A percentile compares a stretch with the other conserved stretches of the same genome.
These are phyloP conservation scores for Cucurbita maxima DNA, from an alignment of 306 rosid species.

Conservation along the genomic window DNA sequence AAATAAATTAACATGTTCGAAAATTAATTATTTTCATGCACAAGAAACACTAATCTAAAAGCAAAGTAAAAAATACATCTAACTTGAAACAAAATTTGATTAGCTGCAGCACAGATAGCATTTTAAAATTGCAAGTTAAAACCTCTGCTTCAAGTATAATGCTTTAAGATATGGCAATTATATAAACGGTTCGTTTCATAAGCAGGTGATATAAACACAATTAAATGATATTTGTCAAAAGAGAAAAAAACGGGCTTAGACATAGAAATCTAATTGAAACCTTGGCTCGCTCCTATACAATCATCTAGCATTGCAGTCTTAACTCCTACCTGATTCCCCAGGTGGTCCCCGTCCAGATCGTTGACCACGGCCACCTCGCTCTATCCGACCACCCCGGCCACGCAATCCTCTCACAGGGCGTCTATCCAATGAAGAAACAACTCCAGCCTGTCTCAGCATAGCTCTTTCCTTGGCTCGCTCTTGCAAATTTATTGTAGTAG, in stretches of 20 bases:
- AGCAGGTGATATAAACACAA: neutral
- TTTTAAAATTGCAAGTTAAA: neutral
- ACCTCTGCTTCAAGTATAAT: neutral
- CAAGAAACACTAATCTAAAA: neutral
- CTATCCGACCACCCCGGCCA: slow-evolving; percentile 16
- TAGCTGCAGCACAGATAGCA: no score
- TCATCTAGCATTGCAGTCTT: neutral
- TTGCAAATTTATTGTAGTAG: slow-evolving; percentile 43
- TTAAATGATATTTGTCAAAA: no score
- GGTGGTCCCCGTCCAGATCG: slow-evolving; percentile 40
- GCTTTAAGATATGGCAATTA: neutral
- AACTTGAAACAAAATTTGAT: no score
- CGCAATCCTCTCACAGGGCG: slow-evolving; percentile 50
- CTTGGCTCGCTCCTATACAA: neutral
- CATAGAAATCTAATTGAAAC: neutral
- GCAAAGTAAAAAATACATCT: neutral
- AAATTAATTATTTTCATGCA: neutral
- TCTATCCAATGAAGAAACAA: slow-evolving; percentile 21
- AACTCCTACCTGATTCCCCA: slow-evolving; percentile 16
- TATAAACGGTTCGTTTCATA: neutral
- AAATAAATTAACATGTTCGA: neutral
- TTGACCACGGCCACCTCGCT: slow-evolving; percentile 32
- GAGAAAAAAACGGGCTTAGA: neutral
- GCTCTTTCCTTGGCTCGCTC: slow-evolving; percentile 64
- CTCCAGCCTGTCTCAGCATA: slow-evolving; percentile 52